These are phyloP conservation scores for Teratosphaeria nubilosa DNA, from an alignment of 2,329 filamentous ascomycete genomes.

Conservation along the genomic window DNA sequence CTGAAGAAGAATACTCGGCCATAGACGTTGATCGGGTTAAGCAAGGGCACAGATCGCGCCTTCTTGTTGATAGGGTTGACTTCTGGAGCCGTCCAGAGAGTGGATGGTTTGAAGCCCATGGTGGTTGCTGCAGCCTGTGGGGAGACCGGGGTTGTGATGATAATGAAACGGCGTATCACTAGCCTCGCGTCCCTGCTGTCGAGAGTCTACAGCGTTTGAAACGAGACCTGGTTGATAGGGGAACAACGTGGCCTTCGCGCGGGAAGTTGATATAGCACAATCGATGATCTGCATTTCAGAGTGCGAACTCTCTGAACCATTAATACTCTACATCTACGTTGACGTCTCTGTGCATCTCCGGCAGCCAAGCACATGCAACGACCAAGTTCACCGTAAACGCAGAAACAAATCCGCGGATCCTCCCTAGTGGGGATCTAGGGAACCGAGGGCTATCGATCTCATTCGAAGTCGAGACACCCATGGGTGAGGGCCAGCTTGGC, in stretches of 20 bases:
- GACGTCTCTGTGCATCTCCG: slow-evolving; percentile 13
- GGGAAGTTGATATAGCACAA: not conserved
- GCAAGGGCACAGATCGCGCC: slow-evolving; percentile 64
- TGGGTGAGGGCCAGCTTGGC: not conserved
- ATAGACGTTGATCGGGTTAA: slow-evolving; percentile 71
- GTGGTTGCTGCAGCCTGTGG: not conserved
- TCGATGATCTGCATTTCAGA: not conserved
- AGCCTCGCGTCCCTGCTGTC: not conserved
- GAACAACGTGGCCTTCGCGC: not conserved
- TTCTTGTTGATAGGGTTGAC: slow-evolving; percentile 79
- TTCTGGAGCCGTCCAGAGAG: slow-evolving; percentile 45
- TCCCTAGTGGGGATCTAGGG: slow-evolving; percentile 4
- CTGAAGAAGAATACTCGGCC: slow-evolving; percentile 85
- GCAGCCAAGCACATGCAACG: slow-evolving; percentile 1
- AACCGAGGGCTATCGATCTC: slow-evolving; percentile 2
- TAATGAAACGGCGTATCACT: not conserved
- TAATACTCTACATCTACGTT: slow-evolving; percentile 4
- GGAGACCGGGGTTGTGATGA: not conserved
- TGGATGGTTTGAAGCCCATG: slow-evolving; percentile 4
- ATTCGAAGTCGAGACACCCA: not conserved
- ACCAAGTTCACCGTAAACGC: not conserved
- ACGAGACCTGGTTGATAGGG: not conserved
- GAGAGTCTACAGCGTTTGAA: not conserved
- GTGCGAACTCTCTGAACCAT: not conserved
- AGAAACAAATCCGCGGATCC: slow-evolving; percentile 14